A percentile compares a stretch with the other conserved stretches of the same genome.
phyloP scores from a whole-genome alignment of 1,284 basidiomycete genomes.

The Cutaneotrichosporon sp. region DNA sequence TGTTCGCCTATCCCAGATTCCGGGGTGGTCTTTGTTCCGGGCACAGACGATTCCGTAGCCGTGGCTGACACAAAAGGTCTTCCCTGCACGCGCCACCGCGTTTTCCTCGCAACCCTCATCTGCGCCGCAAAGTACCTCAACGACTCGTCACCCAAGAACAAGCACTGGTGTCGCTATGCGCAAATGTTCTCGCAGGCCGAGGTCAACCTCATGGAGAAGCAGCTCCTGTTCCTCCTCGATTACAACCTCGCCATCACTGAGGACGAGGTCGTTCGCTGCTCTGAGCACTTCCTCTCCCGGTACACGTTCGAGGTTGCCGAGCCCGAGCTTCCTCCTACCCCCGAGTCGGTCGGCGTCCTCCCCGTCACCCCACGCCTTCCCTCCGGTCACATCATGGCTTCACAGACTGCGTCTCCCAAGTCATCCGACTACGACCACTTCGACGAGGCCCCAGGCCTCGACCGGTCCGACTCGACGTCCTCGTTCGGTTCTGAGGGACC shows the following conservation, averaged over 20 bases:
- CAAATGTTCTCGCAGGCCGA: conserved; percentile 61
- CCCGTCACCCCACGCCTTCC: conserved; percentile 37
- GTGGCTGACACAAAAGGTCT: conserved; percentile 60
- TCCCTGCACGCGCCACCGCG: conserved; percentile 89
- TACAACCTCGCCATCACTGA: conserved; percentile 56
- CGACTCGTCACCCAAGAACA: conserved; percentile 93
- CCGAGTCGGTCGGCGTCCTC: conserved; percentile 32
- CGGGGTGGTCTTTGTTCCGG: background rate
- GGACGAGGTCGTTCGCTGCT: conserved; percentile 70
- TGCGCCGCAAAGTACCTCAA: conserved; percentile 97
- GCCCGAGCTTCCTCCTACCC: conserved; percentile 24
- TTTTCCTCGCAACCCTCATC: conserved; percentile 94
- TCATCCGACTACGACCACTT: conserved; percentile 3
- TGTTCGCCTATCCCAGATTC: background rate
- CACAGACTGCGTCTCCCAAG: conserved; percentile 5
- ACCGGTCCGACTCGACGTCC: conserved; percentile 51
- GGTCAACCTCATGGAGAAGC: conserved; percentile 95
- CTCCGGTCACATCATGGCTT: conserved; percentile 18
- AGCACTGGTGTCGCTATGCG: conserved; percentile 80
- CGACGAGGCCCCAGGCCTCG: conserved; percentile 40
- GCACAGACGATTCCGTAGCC: background rate
- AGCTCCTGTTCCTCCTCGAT: conserved; percentile 83
- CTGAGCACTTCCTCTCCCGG: conserved; percentile 66
- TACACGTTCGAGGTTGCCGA: conserved; percentile 21
- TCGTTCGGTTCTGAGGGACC: conserved; percentile 50